Evolutionary conservation across 2,329 filamentous ascomycete genomes (phyloP), one percentile per base, ranked within the genome.

Genomic region (Ophiocordyceps australis): DNA sequence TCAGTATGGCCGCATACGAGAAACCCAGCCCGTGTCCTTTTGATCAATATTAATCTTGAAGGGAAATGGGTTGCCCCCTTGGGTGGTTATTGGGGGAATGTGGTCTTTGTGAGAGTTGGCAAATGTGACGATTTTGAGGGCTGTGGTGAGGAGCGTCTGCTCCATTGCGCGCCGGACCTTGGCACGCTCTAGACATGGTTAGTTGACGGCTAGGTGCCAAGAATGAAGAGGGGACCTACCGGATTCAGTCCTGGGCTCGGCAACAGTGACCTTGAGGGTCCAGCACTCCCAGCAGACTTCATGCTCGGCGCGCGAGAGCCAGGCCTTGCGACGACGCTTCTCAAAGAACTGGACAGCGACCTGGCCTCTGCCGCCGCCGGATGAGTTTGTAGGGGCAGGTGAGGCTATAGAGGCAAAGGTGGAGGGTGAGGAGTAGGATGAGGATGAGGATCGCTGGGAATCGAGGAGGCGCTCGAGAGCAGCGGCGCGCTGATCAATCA

Each of bases 241-340:
- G 36, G 72, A 79, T 43, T 95, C 86, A 9, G 81, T 93, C 42
- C 77, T 62, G 17, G 86, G 85, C 39, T 82, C 83, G 8, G 83
- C 81, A 28, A 94, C 72, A n/a, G 83, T 91, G 26, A 95, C 79
- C 50, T 91, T 81, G 37, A 98, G 56, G 23, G 79, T 82, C 89
- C 89, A 98, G 43, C 72, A 74, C 60, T 95, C 89, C 89, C 89
- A 98, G 49, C 83, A 92, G 12, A 94, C 73, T 49, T 94, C 85
- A 47, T 95, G 85, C 37, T 94, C 86, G 14, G 71, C 76, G 40
- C 51, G 66, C 55, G 83, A 76, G 50, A 80, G 74, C 47, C 79
- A 85, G 3, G 70, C 65, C 59, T 85, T 89, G 38, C 77, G 69
- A 32, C 85, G 66, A 46, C 75, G 78, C 62, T 86, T 89, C 56